These are phyloP conservation scores for Plasmopara halstedii DNA, from an alignment of 352 stramenopile species.

Conservation along the genomic window DNA sequence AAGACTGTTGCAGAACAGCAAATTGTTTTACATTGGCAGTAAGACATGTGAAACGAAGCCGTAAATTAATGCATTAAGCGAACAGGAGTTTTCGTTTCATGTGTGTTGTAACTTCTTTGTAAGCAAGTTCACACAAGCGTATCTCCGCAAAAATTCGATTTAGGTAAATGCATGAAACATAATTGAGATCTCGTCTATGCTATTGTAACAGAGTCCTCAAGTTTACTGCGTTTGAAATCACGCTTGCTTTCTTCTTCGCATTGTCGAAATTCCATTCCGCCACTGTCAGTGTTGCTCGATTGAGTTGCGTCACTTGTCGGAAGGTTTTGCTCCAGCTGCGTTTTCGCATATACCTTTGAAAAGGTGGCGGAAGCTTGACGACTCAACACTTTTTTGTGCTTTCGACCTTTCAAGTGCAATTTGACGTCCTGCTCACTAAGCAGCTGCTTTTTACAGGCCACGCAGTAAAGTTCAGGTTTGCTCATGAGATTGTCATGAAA, in stretches of 20 bases:
- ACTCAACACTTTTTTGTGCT: slow-evolving; percentile 75
- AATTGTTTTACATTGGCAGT: no score
- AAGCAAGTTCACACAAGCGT: no score
- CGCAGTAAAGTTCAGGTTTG: slow-evolving; percentile 53
- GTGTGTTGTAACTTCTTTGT: no score
- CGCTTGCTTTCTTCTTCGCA: slow-evolving; percentile 17
- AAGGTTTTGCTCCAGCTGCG: slow-evolving; percentile 9
- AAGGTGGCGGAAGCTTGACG: slow-evolving; percentile 37
- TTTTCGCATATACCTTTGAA: slow-evolving; percentile 38
- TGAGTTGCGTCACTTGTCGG: neutral
- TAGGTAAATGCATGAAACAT: no score
- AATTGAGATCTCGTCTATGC: neutral
- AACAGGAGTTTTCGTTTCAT: no score
- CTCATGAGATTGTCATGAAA: slow-evolving; percentile 14
- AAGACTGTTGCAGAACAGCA: no score
- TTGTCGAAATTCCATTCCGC: slow-evolving; percentile 3
- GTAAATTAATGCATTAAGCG: no score
- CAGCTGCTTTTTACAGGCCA: slow-evolving; percentile 59
- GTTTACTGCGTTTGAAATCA: slow-evolving; percentile 24
- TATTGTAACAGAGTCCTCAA: neutral
- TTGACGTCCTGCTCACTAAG: slow-evolving; percentile 68
- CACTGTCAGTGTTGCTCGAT: neutral
- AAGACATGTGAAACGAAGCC: no score
- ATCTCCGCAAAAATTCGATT: no score
- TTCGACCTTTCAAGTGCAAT: slow-evolving; percentile 71